These are phyloP conservation scores for Sordaria brevicollis DNA, from an alignment of 495 filamentous ascomycete species.

Conservation along the genomic window DNA sequence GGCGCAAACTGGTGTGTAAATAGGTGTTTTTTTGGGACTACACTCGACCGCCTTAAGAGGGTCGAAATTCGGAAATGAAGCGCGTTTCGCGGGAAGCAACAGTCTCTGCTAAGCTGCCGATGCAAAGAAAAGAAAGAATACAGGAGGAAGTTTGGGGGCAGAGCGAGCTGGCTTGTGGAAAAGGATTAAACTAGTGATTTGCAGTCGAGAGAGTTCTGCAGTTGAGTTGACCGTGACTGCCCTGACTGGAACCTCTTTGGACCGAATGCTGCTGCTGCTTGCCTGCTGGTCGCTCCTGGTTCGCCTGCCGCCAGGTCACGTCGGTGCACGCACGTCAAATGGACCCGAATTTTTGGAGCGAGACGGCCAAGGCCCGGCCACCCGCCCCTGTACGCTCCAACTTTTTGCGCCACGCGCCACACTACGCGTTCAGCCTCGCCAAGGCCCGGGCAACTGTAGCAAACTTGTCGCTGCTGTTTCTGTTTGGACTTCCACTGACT, in stretches of 20 bases:
- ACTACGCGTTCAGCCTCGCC: conserved; percentile 12
- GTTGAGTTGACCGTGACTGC: background rate
- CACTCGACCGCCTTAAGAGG: background rate
- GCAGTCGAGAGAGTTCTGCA: background rate
- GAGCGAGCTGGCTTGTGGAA: background rate
- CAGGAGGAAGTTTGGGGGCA: background rate
- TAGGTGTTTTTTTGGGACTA: background rate
- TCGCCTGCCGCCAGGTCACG: background rate
- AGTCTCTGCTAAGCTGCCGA: background rate
- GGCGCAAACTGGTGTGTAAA: background rate
- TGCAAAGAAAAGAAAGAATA: background rate
- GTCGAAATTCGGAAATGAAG: background rate
- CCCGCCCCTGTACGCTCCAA: background rate
- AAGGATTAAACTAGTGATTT: background rate
- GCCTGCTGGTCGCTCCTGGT: background rate
- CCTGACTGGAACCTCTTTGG: background rate
- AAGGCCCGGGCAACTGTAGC: background rate
- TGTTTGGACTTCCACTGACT: no score
- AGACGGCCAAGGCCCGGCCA: background rate
- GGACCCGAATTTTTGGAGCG: conserved; percentile 13
- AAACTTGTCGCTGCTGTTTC: background rate
- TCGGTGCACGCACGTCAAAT: background rate
- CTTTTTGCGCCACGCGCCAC: conserved; percentile 3
- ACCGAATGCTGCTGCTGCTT: background rate
- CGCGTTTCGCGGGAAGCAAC: background rate